These are phyloP conservation scores for Leptomonas seymouri DNA, from an alignment of 208 protist species.

Conservation along the genomic window DNA sequence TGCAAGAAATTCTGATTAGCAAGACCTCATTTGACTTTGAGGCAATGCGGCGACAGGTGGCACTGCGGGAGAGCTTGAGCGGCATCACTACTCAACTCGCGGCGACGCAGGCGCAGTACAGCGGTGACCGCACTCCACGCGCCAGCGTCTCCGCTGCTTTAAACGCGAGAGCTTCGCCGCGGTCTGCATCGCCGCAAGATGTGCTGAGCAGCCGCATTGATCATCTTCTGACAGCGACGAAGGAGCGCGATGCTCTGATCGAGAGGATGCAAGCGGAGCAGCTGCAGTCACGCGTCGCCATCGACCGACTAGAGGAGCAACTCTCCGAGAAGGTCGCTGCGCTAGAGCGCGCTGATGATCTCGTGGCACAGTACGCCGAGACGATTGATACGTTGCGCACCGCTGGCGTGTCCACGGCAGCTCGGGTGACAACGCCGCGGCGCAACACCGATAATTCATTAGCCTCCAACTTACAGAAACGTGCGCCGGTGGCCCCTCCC, in stretches of 20 bases:
- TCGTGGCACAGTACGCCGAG: constrained; percentile 25
- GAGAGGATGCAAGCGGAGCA: constrained; percentile 16
- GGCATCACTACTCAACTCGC: constrained; percentile 44
- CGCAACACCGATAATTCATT: not conserved
- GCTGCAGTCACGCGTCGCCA: constrained; percentile 5
- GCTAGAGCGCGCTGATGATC: constrained; percentile 15
- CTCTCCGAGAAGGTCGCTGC: constrained; percentile 18
- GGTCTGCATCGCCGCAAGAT: constrained; percentile 6
- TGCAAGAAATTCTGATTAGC: constrained; percentile 17
- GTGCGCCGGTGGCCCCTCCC: not conserved
- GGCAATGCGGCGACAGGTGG: constrained; percentile 36
- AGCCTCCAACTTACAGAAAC: not conserved
- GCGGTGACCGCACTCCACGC: not conserved
- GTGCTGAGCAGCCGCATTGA: constrained; percentile 32
- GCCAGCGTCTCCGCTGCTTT: constrained; percentile 1
- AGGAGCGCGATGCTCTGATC: constrained; percentile 37
- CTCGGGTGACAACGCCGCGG: not conserved
- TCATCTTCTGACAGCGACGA: constrained; percentile 34
- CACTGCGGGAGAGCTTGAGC: constrained; percentile 42
- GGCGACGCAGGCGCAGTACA: constrained; percentile 30
- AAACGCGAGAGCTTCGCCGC: not conserved
- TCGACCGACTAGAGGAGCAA: constrained; percentile 23
- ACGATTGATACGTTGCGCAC: constrained; percentile 15
- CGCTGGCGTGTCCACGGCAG: not conserved
- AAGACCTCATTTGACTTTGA: constrained; percentile 33